phyloP scores from a whole-genome alignment of 2,329 filamentous ascomycete genomes.

The Pestalotiopsis sp. region DNA sequence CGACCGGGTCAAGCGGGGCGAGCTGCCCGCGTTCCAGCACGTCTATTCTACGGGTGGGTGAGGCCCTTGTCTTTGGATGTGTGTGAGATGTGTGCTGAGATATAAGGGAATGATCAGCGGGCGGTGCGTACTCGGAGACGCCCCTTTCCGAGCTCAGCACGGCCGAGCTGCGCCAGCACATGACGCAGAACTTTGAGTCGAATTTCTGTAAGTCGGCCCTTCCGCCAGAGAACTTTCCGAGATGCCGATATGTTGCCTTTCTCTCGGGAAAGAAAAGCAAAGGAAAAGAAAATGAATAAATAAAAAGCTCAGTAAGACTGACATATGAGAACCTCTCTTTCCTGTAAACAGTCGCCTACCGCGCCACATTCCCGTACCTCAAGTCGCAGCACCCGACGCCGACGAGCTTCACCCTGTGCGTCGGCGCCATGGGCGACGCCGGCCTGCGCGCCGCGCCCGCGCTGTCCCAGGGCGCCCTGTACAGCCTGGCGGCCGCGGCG shows the following conservation, averaged over 20 bases:
- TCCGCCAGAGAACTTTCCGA: too few relatives aligned
- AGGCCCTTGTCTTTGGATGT: background rate
- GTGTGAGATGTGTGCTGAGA: background rate
- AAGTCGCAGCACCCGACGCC: constrained; percentile 26
- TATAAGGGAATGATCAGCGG: constrained; percentile 20
- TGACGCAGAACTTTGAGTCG: constrained; percentile 28
- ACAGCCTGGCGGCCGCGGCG: constrained; percentile 34
- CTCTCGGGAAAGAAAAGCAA: background rate
- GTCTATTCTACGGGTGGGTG: constrained; percentile 35
- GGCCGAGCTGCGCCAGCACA: constrained; percentile 22
- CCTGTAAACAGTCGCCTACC: constrained; percentile 29
- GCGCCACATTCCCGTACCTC: constrained; percentile 34
- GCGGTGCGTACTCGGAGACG: constrained; percentile 25
- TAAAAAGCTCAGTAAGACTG: background rate
- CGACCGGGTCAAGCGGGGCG: constrained; percentile 34
- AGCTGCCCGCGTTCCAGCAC: constrained; percentile 39
- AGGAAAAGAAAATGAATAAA: background rate
- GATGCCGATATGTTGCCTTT: background rate
- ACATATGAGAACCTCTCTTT: background rate
- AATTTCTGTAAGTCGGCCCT: constrained; percentile 31
- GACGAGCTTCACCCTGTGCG: constrained; percentile 34
- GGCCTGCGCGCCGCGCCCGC: constrained; percentile 25
- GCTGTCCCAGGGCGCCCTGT: constrained; percentile 39
- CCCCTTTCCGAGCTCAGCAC: constrained; percentile 25
- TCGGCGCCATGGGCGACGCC: constrained; percentile 30